These are phyloP conservation scores for Sugiyamaella novakii DNA, from an alignment of 1,139 yeast genomes.

Conservation along the genomic window DNA sequence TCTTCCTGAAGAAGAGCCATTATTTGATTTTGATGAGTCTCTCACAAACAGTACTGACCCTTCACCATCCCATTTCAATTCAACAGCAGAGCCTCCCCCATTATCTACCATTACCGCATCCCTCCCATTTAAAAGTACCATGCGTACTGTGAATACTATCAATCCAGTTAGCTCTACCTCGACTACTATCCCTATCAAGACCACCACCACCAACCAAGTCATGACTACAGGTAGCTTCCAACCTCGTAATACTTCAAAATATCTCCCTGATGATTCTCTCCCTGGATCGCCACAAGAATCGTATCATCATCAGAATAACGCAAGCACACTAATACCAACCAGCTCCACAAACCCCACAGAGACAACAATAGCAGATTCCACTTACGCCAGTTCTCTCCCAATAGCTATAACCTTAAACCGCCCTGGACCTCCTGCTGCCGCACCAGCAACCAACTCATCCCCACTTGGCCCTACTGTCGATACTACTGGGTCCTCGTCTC, in stretches of 20 bases:
- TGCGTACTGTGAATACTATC: too few species aligned
- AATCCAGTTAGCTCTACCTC: not conserved
- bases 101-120: not conserved
- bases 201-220: not conserved
- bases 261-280: slow-evolving; percentile 13
- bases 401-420: slow-evolving; percentile 24
- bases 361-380: slow-evolving; percentile 2
- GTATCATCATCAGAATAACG: too few species aligned
- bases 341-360: not conserved
- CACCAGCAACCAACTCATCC: not conserved
- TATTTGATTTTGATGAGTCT: slow-evolving; percentile 36
- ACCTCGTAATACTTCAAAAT: slow-evolving; percentile 15
- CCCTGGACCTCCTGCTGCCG: slow-evolving; percentile 2
- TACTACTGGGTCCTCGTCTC: slow-evolving; percentile 4
- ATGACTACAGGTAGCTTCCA: slow-evolving; percentile 9
- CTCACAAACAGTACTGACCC: slow-evolving; percentile 17
- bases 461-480: not conserved
- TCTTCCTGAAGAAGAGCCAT: slow-evolving; percentile 26
- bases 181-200: slow-evolving; percentile 1
- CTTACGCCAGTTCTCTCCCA: slow-evolving; percentile 32
- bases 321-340: too few species aligned
- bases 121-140: not conserved
- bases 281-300: slow-evolving; percentile 11
- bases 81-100: slow-evolving; percentile 1
- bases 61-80: slow-evolving; percentile 1